Evolutionary conservation across 1,284 basidiomycete species (phyloP), one percentile per base, ranked within the genome.

Genomic region (Moesziomyces antarcticus): DNA sequence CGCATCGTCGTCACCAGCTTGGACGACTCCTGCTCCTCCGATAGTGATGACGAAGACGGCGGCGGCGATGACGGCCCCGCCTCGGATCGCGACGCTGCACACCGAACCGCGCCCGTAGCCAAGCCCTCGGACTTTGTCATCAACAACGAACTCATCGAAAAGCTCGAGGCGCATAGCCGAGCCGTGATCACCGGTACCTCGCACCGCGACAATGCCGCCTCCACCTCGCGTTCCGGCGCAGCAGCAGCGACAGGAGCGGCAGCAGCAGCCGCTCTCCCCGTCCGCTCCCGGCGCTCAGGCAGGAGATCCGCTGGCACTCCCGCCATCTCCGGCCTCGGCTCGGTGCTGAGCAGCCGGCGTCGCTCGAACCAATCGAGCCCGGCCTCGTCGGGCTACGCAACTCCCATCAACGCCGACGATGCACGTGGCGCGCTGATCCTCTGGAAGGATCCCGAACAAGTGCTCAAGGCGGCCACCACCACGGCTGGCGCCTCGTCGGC

Each of bases 141-240:
- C 62, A 79, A 72, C 59, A 71, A 69, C 48, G 75, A 77, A 55
- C 74, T 77, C 43, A 75, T 79, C 50, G 62, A 73, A 48, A 79
- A 77, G 59, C 69, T 79, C 25, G 69, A 74, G 58, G 72, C 72
- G 22, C 72, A 74, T 42, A 61, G 72, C 33, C 49, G 72, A 20
- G 66, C 66, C 6, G 67, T 74, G 10, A 41, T 74, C 20, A 74
- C 72, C 20, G 72, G 72, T 5, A 73, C 71, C 1, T 73, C 71
- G 22, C 65, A 73, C 43, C 61, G 71, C 21, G 71, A 70, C 63
- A 71, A 63, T 41, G 62, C 58, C 22, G 52, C 63, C 11, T 57
- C 64, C 5, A 50, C 43, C 8, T 63, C 60, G 20, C 63, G 70
- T 7, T 50, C 58, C 1, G 46, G 65, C 16, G 33, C 22, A n/a